phyloP scores from a whole-genome alignment of 1,284 basidiomycete species.

The Mycena sp. region DNA sequence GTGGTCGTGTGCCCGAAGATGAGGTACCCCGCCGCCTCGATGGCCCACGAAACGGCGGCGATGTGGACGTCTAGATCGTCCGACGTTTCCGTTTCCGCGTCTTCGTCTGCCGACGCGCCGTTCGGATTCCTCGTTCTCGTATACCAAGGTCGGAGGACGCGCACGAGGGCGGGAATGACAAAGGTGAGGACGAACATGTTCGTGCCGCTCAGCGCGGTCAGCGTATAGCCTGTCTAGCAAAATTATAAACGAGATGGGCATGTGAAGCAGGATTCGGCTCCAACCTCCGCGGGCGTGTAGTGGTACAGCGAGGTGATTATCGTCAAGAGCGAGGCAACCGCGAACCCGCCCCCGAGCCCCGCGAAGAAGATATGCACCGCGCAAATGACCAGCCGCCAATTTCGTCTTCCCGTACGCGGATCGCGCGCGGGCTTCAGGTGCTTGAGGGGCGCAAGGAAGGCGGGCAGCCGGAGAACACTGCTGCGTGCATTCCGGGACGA shows the following conservation, averaged over 20 bases:
- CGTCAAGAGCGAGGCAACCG: constrained; percentile 6
- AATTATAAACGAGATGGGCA: neutral
- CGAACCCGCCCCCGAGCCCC: constrained; percentile 17
- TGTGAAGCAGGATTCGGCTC: neutral
- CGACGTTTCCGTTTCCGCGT: constrained; percentile 23
- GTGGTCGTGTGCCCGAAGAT: constrained; percentile 31
- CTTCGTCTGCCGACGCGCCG: neutral
- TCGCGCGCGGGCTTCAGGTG: constrained; percentile 1
- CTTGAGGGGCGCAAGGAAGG: constrained; percentile 7
- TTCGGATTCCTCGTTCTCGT: too few species aligned
- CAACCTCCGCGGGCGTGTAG: constrained; percentile 19
- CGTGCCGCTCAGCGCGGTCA: constrained; percentile 15
- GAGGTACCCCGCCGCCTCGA: constrained; percentile 30
- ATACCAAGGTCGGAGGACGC: constrained; percentile 5
- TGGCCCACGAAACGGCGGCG: constrained; percentile 33
- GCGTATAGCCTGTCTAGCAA: constrained; percentile 17
- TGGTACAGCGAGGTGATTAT: constrained; percentile 14
- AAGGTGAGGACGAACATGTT: constrained; percentile 13
- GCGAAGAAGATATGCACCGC: constrained; percentile 19
- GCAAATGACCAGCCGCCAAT: constrained; percentile 19
- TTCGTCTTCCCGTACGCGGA: constrained; percentile 14
- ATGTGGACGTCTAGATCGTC: constrained; percentile 45
- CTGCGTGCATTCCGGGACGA: neutral
- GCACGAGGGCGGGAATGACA: constrained; percentile 9
- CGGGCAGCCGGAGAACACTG: neutral